Conservation (phyloP, 2,329 filamentous ascomycete genomes). For the Diaporthe citrichinensis region DNA sequence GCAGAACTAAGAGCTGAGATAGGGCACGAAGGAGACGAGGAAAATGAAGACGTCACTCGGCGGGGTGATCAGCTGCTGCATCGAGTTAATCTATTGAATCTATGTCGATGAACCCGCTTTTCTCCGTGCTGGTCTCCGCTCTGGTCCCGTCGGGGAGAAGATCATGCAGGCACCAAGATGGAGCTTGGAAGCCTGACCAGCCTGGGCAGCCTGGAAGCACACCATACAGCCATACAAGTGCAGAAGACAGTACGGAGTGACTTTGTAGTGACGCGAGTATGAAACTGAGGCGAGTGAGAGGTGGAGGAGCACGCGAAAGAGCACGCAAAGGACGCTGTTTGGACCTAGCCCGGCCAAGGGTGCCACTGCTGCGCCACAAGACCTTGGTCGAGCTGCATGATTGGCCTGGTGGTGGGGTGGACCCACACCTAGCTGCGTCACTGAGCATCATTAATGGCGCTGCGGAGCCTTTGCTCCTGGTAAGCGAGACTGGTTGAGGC, state of each 20-base stretch:
- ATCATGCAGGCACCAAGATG: constrained; percentile 16
- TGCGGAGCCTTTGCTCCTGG: constrained; percentile 20
- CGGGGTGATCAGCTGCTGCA: neutral
- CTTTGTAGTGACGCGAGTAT: constrained; percentile 1
- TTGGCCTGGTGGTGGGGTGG: neutral
- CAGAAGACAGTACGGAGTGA: neutral
- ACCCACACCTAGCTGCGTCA: constrained; percentile 9
- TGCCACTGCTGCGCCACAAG: constrained; percentile 32
- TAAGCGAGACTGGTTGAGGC: constrained; percentile 1
- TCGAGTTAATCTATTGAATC: constrained; percentile 4
- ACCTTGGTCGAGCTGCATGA: neutral
- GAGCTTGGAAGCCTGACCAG: neutral
- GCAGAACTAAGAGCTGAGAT: constrained; percentile 39
- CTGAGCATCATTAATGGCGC: neutral
- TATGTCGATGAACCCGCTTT: neutral
- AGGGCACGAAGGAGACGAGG: neutral
- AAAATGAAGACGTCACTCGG: neutral
- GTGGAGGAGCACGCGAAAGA: neutral
- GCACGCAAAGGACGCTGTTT: neutral
- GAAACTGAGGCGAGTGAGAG: neutral
- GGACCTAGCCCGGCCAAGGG: neutral
- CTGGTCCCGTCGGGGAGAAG: neutral
- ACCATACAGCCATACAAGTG: neutral
- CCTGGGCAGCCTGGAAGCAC: neutral
- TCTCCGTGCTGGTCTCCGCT: neutral